Evolutionary conservation across 164 flowering plant species (phyloP), one percentile per base, ranked within the genome.

Genomic region (Platanus orientalis): DNA sequence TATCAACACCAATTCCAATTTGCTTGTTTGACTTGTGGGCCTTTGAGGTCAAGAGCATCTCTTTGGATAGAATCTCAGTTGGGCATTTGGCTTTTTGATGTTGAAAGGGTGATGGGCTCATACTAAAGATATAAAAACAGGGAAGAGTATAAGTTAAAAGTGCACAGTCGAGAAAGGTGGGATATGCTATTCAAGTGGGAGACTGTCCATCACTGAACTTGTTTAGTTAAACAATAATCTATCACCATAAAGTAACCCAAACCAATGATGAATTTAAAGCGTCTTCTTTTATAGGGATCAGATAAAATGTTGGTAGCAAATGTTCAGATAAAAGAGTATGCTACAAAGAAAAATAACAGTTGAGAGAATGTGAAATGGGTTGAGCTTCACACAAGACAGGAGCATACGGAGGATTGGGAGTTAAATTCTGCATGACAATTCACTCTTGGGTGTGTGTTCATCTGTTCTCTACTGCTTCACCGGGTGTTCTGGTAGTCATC

Each of bases 401-500:
- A 36, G 17, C 24, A n/a, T 54, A 34, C 10, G 17, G 44, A 61
- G 24, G 13, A 25, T 16, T 11, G 57, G 11, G 30, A 25, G 12
- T 39, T 11, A 25, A 23, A 62, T n/a, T 25, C 24, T 17, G 32
- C 10, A 34, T 53, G 19, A 12, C 42, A 26, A n/a, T 28, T 59
- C 42, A 32, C 27, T 32, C 17, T 58, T 34, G 12, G 23, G 28
- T 30, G 25, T 44, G 54, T 40, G 26, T 44, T 25, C 27, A 55
- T 44, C 26, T 9, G 29, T 27, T 56, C 50, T 32, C 60, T 40
- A 63, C 77, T 55, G 87, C 94, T 79, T 87, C 97, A 25, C 67
- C 23, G 1, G 98, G 96, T 25, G 98, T 92, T 73, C 61, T 81
- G 51, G 98, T 92, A 26, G 85, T 83, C 96, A 92, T 92, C 80